Evolutionary conservation across 2,329 filamentous ascomycete species (phyloP).

Genomic region (Aspergillus fumigatiaffinis): DNA sequence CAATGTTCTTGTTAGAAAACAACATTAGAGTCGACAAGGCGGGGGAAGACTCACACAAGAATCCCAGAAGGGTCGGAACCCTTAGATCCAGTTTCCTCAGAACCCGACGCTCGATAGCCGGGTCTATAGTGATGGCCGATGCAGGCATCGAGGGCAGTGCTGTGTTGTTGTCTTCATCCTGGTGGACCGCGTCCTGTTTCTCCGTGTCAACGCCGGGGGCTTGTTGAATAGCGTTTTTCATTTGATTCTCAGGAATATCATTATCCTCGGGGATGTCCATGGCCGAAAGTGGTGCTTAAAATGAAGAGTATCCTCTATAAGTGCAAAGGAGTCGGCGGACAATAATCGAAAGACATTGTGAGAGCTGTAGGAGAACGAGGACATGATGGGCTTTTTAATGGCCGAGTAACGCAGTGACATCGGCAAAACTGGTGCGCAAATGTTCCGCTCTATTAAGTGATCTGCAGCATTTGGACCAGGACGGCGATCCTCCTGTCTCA

Average conservation of each 20-base stretch:
- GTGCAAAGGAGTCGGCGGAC: not conserved
- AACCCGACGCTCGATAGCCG: slow-evolving; percentile 32
- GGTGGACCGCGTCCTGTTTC: slow-evolving; percentile 21
- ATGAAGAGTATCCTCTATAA: not conserved
- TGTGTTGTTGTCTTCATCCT: slow-evolving; percentile 14
- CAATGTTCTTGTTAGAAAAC: not conserved
- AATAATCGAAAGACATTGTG: not conserved
- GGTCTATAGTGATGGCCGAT: slow-evolving; percentile 25
- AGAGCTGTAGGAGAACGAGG: not conserved
- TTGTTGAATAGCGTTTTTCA: slow-evolving; percentile 20
- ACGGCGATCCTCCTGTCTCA: not conserved
- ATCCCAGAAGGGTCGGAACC: slow-evolving; percentile 34
- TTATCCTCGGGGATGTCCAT: slow-evolving; percentile 11
- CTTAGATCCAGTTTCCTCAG: slow-evolving; percentile 35
- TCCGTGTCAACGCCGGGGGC: slow-evolving; percentile 23
- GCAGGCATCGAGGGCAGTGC: slow-evolving; percentile 16
- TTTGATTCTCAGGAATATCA: not conserved
- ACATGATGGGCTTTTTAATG: slow-evolving; percentile 3
- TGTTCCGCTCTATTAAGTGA: slow-evolving; percentile 11
- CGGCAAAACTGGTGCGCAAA: slow-evolving; percentile 6
- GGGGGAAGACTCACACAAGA: slow-evolving; percentile 33
- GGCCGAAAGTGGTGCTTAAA: not conserved
- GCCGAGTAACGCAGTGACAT: slow-evolving; percentile 1
- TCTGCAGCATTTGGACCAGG: slow-evolving; percentile 13
- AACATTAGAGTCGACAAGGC: not conserved